Base-by-base conservation (phyloP, 352 stramenopile species). In the Globisporangium ultimum region DNA sequence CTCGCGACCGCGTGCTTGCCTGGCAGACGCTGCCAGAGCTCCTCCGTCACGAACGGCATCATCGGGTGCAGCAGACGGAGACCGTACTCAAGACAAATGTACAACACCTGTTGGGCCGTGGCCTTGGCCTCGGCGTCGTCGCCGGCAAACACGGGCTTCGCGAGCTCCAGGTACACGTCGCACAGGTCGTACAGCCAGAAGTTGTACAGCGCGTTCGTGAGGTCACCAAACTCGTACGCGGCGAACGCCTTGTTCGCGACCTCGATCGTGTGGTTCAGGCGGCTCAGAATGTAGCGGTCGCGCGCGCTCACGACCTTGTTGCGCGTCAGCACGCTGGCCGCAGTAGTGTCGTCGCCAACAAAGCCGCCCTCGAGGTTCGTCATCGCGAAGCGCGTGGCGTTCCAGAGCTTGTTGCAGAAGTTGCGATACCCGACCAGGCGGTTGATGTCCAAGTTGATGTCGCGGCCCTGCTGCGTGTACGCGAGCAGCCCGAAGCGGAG, bases 341-440 rank as follows among this genome's bases (percentile, higher is more conserved):
- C 78, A 32, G 88, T 68, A 54, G 73, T 66, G 46, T 87, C 78
- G 11, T 82, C 72, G 52, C 71, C 78, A 9, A 60, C 69, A 42
- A 89, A 88, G 15, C 69, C 81, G 36, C 72, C 76, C 40, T 95
- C 96, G 14, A 99, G 78, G 78, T 99, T 98, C 38, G 94, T 94
- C 63, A 99, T 89, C 47, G 96, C 97, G 73, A 99, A 99, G 49
- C 94, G 92, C 53, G 96, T 98, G 8, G 97, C 97, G 72, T 99
- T 99, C 98, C 98, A 99, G 24, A 99, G 84, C 76, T 99, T 99
- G 88, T 99, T 99, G 67, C 98, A 99, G 72, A 99, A 99, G 74
- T 99, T 97, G 57, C 98, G 90, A 77, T 99, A 99, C 28, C 94
- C 96, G 46, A 99, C 96, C 18, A 99, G 86, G 59, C 97, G 90